Evolutionary conservation across 192 early-diverging fungal species (phyloP).

Genomic region (Coemansia umbellata): DNA sequence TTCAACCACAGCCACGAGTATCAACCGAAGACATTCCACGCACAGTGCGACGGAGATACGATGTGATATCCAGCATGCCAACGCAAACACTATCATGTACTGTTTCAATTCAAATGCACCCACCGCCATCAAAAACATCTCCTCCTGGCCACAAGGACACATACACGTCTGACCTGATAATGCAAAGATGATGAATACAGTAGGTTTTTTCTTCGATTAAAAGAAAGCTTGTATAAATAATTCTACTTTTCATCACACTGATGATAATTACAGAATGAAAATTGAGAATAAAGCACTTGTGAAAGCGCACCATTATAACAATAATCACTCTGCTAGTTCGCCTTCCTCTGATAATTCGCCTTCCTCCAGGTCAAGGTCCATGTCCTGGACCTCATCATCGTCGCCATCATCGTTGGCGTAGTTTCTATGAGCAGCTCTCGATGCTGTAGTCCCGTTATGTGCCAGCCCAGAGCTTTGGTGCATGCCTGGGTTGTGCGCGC

Average conservation of each 20-base stretch:
- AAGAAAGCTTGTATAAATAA: no score
- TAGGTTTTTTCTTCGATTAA: no score
- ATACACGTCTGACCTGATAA: constrained; percentile 24
- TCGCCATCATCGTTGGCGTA: not conserved
- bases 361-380: constrained; percentile 34
- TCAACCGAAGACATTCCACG: not conserved
- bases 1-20: not conserved
- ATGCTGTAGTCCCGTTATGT: not conserved
- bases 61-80: constrained; percentile 10
- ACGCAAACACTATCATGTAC: constrained; percentile 43
- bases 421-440: not conserved
- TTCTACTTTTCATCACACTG: no score
- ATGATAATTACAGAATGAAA: no score
- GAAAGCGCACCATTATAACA: not conserved
- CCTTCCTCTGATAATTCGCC: constrained; percentile 45
- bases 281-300: no score
- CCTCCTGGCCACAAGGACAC: constrained; percentile 13
- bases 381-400: constrained; percentile 30
- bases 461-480: not conserved
- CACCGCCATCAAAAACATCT: constrained; percentile 13
- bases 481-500: not conserved
- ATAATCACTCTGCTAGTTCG: constrained; percentile 29
- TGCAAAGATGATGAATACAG: not conserved
- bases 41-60: constrained; percentile 34
- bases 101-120: constrained; percentile 45